Base-by-base conservation (phyloP, 306 rosid species). In the Cicer pinnatifidum region DNA sequence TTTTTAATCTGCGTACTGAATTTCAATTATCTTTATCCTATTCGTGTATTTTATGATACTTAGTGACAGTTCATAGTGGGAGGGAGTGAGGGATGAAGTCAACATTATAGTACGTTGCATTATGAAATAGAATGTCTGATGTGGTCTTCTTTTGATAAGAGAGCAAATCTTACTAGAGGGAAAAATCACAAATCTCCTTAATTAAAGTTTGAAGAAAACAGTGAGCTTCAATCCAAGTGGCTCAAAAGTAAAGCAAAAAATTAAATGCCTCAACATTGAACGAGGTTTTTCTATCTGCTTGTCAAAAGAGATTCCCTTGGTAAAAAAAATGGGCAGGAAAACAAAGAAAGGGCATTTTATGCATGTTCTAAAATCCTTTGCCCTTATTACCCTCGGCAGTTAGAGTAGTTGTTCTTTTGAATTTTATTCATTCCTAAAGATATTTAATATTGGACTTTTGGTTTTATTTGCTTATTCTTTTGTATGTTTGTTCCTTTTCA, bases 401-500 rank as follows among this genome's bases (percentile, higher is more conserved):
- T 12, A 57, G 54, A 17, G 20, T 47, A n/a, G 52, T 41, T 62
- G 33, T 65, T 72, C 41, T 66, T 67, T 8, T 69, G 38, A 78
- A 60, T 52, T 65, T 62, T 15, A 35, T 11, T 67, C n/a, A 56
- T 69, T 69, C 66, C 52, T 78, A 82, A 63, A 45, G 65, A 20
- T 69, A 10, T 52, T 67, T 62, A 73, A 16, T 38, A 54, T 43
- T 60, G 54, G 53, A 28, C 58, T 72, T 60, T 47, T 78, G 58
- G 51, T 69, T 63, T 62, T 78, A 70, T 41, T 75, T 63, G 48
- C 53, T 38, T 59, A 43, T 68, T 75, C 50, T 57, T 63, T 80
- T 67, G 71, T 78, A 56, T 79, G 69, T 73, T 11, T 74, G 23
- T 76, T 17, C 45, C 19, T 9, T 83, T 84, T 57, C 90, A 94